A percentile compares a stretch with the other conserved stretches of the same genome.
phyloP scores from a whole-genome alignment of 805 yeast genomes.

The Lipomyces sp. region DNA sequence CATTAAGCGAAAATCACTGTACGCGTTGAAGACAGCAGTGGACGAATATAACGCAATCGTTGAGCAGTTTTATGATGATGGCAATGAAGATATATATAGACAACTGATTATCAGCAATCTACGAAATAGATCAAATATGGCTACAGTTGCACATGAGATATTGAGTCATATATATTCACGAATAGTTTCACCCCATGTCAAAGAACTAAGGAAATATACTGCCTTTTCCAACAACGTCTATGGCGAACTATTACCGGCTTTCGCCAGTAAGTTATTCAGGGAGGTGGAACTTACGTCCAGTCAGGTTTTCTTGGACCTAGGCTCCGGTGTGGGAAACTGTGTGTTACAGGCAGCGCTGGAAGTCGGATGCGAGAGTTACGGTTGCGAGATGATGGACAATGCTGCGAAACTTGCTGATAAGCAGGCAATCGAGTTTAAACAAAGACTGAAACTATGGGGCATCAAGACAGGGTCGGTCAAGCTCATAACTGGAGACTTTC shows the following conservation, averaged over 20 bases:
- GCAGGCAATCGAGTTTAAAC: slow-evolving; percentile 63
- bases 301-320: slow-evolving; percentile 79
- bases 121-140: slow-evolving; percentile 3
- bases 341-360: slow-evolving; percentile 87
- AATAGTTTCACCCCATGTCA: slow-evolving; percentile 74
- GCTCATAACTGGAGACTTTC: slow-evolving; percentile 73
- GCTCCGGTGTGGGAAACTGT: slow-evolving; percentile 95
- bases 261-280: slow-evolving; percentile 67
- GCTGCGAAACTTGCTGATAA: slow-evolving; percentile 70
- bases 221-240: slow-evolving; percentile 91
- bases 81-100: slow-evolving; percentile 45
- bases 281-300: slow-evolving; percentile 60
- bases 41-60: slow-evolving; percentile 54
- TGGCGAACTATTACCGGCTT: slow-evolving; percentile 84
- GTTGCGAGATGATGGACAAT: slow-evolving; percentile 86
- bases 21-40: slow-evolving; percentile 46
- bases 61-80: slow-evolving; percentile 44
- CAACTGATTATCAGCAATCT: slow-evolving; percentile 21
- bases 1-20: slow-evolving; percentile 42
- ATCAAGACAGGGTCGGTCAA: slow-evolving; percentile 59
- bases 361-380: slow-evolving; percentile 81
- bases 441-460: slow-evolving; percentile 68
- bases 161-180: slow-evolving; percentile 75
- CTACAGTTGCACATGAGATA: slow-evolving; percentile 62
- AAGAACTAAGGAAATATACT: slow-evolving; percentile 67